Evolutionary conservation across 1,139 yeast genomes (phyloP), one percentile per base, ranked within the genome.

Genomic region (Sugiyamaella neomexicana): DNA sequence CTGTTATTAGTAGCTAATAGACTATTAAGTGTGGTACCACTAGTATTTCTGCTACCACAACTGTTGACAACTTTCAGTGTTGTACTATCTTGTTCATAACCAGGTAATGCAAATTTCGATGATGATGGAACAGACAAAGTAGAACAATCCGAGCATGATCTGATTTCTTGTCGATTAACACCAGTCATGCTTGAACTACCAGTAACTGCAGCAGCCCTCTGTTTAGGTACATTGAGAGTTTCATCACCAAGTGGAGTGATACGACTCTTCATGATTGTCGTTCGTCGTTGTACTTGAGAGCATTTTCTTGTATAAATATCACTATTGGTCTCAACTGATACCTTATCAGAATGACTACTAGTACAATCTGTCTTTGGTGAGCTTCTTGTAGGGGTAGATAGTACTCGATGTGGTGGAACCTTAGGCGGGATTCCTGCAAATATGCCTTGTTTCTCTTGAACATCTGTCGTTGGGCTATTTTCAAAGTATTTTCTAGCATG

Each of bases 391-490:
- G 56, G 52, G 10, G 52, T 42, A 25, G 64, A 56, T 13, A 55
- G 16, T 2, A 54, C 44, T 12, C 62, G 52, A 50, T 65, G 69
- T 10, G 62, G 58, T 3, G 69, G 69, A 5, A 65, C 68, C 43
- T 55, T 55, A 1, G 69, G 69, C 10, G 68, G 69, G 40, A 65
- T 63, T 13, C 69, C 69, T 7, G 65, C 68, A 52, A 60, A 58
- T 23, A 62, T 53, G 6, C 52, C 52, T n/a, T 36, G 16, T 32
- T 47, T 42, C 32, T 47, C 40, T 17, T 44, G 47, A 15, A 23
- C 44, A 10, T 50, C 48, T 5, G 48, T 46, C n/a, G 38, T 32
- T 17, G 52, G 27, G 15, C 54, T 43, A 15, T 47, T 48, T 10
- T 45, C 34, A n/a, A 16, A 15, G n/a, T 37, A 40, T 10, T 23